Percentiles rank a stretch among this genome's conserved stretches.
Evolutionary conservation across 129 eudicot genomes (phyloP).

Genomic region (Flaveria brownii): DNA sequence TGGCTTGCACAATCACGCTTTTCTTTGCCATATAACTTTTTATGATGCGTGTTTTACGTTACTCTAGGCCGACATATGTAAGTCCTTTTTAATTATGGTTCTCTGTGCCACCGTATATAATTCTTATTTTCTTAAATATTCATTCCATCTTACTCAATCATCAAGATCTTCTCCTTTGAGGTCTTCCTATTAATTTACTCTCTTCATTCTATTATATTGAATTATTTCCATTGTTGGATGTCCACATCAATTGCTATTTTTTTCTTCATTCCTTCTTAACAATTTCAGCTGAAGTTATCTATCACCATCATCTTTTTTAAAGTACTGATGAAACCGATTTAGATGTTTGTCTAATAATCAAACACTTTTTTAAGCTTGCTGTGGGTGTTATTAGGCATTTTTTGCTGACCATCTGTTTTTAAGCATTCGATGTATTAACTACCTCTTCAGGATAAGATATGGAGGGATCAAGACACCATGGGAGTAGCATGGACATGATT

Average conservation of each 20-base stretch:
- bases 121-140: neutral
- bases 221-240: constrained; percentile 13
- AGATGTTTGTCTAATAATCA: constrained; percentile 12
- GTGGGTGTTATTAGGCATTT: constrained; percentile 5
- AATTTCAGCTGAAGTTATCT: neutral
- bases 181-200: constrained; percentile 10
- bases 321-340: constrained; percentile 6
- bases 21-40: neutral
- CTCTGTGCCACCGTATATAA: constrained; percentile 1
- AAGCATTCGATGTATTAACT: constrained; percentile 2
- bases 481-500: constrained; percentile 60
- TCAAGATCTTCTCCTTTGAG: neutral
- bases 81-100: neutral
- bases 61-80: neutral
- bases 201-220: constrained; percentile 15
- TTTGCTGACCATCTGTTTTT: neutral
- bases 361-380: neutral
- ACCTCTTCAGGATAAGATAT: constrained; percentile 45
- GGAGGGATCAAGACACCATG: constrained; percentile 84
- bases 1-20: neutral
- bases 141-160: neutral
- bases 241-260: neutral
- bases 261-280: neutral
- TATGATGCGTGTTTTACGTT: constrained; percentile 11
- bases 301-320: constrained; percentile 6